phyloP scores from a whole-genome alignment of 169 alveolate species.

The Plasmodium falciparum region DNA sequence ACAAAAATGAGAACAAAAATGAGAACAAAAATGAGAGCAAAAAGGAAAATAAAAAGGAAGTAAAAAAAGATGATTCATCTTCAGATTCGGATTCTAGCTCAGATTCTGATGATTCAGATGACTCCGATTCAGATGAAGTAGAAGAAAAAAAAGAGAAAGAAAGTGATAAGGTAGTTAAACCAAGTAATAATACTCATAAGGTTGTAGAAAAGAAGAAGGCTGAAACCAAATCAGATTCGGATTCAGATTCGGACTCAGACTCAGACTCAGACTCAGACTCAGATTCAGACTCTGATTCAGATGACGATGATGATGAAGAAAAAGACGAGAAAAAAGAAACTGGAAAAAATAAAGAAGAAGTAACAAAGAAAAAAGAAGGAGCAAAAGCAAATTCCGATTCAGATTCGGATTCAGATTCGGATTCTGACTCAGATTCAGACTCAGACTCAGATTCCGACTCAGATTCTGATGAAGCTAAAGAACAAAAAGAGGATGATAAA shows the following conservation, averaged over 20 bases:
- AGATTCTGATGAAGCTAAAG: slow-evolving; percentile 6
- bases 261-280: slow-evolving; percentile 45
- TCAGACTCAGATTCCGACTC: slow-evolving; percentile 23
- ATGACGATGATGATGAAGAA: slow-evolving; percentile 6
- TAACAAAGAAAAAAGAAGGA: background rate
- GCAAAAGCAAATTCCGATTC: background rate
- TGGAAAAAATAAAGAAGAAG: slow-evolving; percentile 1
- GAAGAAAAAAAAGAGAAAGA: background rate
- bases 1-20: background rate
- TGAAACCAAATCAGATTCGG: slow-evolving; percentile 8
- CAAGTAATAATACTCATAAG: background rate
- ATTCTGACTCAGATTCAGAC: slow-evolving; percentile 14
- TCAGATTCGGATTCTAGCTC: background rate
- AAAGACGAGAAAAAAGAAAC: background rate
- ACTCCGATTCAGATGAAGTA: slow-evolving; percentile 9
- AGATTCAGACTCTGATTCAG: slow-evolving; percentile 35
- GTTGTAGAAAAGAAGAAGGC: background rate
- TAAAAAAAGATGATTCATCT: background rate
- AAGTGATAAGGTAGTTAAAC: no score
- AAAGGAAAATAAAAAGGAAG: background rate
- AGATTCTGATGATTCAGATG: background rate
- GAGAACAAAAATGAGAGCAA: background rate
- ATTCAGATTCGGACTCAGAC: slow-evolving; percentile 51
- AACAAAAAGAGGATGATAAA: slow-evolving; percentile 4
- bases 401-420: slow-evolving; percentile 18